These are phyloP conservation scores for Viola odorata DNA, from an alignment of 345 rosid genomes.

Conservation along the genomic window DNA sequence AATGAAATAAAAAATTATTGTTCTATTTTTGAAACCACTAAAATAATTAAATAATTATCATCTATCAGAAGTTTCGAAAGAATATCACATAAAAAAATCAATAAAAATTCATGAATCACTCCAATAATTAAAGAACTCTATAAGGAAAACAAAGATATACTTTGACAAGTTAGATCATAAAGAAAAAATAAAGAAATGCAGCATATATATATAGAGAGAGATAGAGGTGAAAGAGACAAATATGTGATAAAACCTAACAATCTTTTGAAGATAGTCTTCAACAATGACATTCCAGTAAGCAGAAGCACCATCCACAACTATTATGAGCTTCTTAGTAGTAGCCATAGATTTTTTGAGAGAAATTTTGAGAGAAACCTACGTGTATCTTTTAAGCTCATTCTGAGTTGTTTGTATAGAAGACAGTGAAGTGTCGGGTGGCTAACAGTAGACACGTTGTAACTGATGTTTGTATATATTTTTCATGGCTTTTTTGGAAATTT, in stretches of 20 bases:
- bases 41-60: no score
- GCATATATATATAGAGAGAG: not conserved
- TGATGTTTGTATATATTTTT: no score
- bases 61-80: no score
- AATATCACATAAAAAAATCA: no score
- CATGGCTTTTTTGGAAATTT: no score
- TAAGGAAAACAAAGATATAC: not conserved
- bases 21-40: no score
- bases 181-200: not conserved
- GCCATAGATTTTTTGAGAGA: not conserved
- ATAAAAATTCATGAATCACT: no score
- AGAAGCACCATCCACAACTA: not conserved
- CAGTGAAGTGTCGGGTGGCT: not conserved
- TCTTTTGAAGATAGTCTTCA: not conserved
- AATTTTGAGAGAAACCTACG: no score
- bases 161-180: not conserved
- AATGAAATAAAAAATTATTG: no score
- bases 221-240: no score
- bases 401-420: not conserved
- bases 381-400: not conserved
- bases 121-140: not conserved
- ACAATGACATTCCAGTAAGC: not conserved
- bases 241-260: not conserved
- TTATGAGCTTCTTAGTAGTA: not conserved
- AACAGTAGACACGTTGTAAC: not conserved